Evolutionary conservation across 2,329 filamentous ascomycete species (phyloP).

Genomic region (Monascus ruber): DNA sequence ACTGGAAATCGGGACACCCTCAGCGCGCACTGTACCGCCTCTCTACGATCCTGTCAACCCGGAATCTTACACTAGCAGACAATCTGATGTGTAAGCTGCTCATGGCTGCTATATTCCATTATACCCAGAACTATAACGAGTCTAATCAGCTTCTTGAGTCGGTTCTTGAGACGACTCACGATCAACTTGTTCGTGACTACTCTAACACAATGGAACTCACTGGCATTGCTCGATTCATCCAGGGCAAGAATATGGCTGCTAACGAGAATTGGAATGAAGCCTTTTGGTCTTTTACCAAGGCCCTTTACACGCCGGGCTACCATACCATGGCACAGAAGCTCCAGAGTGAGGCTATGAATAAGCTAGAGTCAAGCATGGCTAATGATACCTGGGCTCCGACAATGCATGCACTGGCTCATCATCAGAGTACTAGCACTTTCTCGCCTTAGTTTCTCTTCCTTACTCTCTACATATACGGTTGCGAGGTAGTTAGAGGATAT

Average conservation of each 20-base stretch:
- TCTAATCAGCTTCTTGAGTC: slow-evolving; percentile 4
- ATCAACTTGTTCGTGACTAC: neutral
- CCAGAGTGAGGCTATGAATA: slow-evolving; percentile 5
- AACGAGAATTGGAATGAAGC: slow-evolving; percentile 6
- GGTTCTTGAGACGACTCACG: slow-evolving; percentile 2
- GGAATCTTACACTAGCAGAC: slow-evolving; percentile 5
- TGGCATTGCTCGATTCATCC: slow-evolving; percentile 10
- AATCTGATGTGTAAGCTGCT: slow-evolving; percentile 7
- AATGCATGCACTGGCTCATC: neutral
- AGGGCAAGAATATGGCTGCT: slow-evolving; percentile 9
- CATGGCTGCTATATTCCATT: slow-evolving; percentile 7
- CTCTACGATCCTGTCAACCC: slow-evolving; percentile 1
- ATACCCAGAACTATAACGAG: slow-evolving; percentile 3
- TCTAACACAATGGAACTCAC: slow-evolving; percentile 1
- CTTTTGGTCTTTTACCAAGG: slow-evolving; percentile 7
- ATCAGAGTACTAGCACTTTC: neutral
- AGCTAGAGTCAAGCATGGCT: slow-evolving; percentile 2
- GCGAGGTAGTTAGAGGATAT: no score
- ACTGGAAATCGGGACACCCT: slow-evolving; percentile 4
- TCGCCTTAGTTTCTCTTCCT: no score
- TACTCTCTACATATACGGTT: no score
- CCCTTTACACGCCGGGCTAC: slow-evolving; percentile 8
- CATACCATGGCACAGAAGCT: slow-evolving; percentile 5
- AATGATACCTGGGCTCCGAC: neutral
- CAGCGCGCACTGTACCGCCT: slow-evolving; percentile 5